Percentiles rank a stretch among this genome's conserved stretches.
phyloP scores from a whole-genome alignment of 257 asterid genomes.

The Solanum arcanum region DNA sequence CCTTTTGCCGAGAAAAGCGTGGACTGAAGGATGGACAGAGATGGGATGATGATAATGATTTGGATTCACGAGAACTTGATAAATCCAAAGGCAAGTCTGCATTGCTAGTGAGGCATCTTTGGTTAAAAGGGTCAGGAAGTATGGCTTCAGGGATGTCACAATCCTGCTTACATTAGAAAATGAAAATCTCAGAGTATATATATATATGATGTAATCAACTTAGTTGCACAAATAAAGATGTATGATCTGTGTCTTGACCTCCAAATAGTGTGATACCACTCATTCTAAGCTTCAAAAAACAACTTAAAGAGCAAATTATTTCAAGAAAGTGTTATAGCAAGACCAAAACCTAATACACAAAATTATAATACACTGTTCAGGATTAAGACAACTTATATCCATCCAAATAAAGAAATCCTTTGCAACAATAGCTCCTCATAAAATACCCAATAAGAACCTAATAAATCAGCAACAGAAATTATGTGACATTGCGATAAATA shows the following conservation, averaged over 20 bases:
- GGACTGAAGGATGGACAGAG: conserved; percentile 30
- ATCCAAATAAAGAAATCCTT: background rate
- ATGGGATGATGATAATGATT: conserved; percentile 38
- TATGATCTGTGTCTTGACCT: background rate
- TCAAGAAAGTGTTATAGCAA: background rate
- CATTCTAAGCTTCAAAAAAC: background rate
- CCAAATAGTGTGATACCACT: background rate
- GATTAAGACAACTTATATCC: background rate
- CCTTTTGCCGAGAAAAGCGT: conserved; percentile 25
- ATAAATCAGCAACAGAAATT: background rate
- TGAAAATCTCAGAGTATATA: background rate
- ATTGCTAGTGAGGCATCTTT: conserved; percentile 10
- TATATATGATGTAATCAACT: background rate
- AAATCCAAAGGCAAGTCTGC: conserved; percentile 15
- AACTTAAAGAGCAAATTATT: background rate
- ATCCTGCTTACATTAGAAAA: conserved; percentile 30
- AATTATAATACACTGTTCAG: background rate
- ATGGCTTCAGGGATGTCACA: conserved; percentile 66
- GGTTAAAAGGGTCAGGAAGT: conserved; percentile 55
- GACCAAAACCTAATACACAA: background rate
- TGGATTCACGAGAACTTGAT: conserved; percentile 23
- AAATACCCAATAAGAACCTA: background rate
- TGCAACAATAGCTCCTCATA: background rate
- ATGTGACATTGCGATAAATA: background rate
- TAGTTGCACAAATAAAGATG: background rate